A percentile compares a stretch with the other conserved stretches of the same genome.
Conservation (phyloP, 805 yeast genomes). For the Sungouiozyma intestinalis region DNA sequence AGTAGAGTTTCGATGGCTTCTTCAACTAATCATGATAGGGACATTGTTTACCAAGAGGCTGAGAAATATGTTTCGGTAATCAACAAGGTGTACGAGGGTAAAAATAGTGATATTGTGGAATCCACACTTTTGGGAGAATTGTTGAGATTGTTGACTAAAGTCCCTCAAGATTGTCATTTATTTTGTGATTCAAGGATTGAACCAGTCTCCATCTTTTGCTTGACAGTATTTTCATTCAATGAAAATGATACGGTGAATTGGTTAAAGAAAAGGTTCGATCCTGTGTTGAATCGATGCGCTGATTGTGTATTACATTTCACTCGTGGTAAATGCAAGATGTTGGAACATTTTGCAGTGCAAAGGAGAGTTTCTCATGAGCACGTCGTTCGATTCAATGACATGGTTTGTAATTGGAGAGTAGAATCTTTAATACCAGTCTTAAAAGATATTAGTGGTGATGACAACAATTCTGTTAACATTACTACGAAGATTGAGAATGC, state of each 20-base stretch:
- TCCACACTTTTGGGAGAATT: conserved; percentile 31
- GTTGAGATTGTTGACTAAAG: conserved; percentile 27
- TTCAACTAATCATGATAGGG: not conserved
- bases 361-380: conserved; percentile 40
- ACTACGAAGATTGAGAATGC: conserved; percentile 19
- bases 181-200: conserved; percentile 45
- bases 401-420: conserved; percentile 30
- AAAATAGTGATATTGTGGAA: conserved; percentile 18
- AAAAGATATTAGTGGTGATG: conserved; percentile 15
- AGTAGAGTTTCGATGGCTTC: not conserved
- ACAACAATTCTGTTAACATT: conserved; percentile 13
- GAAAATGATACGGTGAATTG: conserved; percentile 37
- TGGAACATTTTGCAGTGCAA: conserved; percentile 40
- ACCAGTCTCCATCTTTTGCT: conserved; percentile 41
- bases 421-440: conserved; percentile 17
- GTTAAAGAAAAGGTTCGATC: conserved; percentile 32
- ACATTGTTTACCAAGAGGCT: conserved; percentile 9
- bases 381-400: conserved; percentile 26
- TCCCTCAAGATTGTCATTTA: conserved; percentile 33
- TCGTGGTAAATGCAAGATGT: conserved; percentile 39
- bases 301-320: conserved; percentile 47
- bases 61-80: conserved; percentile 15
- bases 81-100: conserved; percentile 23
- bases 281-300: conserved; percentile 38
- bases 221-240: conserved; percentile 51